Base-by-base conservation (phyloP, 768 basidiomycete genomes). In the Termitomyces sp. region DNA sequence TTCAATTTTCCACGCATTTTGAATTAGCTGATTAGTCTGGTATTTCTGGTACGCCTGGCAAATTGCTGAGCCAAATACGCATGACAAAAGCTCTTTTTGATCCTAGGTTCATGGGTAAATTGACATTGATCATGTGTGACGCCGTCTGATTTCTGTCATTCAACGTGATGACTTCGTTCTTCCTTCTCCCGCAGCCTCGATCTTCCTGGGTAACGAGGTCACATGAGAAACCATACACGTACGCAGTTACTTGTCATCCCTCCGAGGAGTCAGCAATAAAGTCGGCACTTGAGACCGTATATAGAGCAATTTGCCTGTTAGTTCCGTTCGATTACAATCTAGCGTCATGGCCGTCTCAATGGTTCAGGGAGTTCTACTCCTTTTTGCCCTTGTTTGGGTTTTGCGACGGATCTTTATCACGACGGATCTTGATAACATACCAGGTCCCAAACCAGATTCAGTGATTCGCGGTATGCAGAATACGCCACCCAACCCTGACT, bases 401-500 rank as follows among this genome's bases (percentile, higher is more conserved):
- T 43, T 69, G 32, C 60, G 60, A n/a, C 62, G 57, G 13, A 56
- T 63, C 26, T 41, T 66, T 20, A 47, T 54, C 14, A 66, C 59
- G 28, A 66, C 62, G 3, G 67, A 69, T 36, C 61, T 76, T 10
- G 69, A 71, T 45, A 72, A 73, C 51, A 63, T 76, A 43, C 74
- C 73, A 3, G 75, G 75, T 6, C 75, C 74, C 0, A 63, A 59
- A 16, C 59, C 67, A 7, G 44, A 57, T 3, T 74, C 74, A 1
- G 67, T 70, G 38, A 52, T 65, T 38, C 70, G 65, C 48, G 75
- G 75, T 73, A 32, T 22, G 28, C 28, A 32, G n/a, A 30, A 35
- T 44, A 26, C 9, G 44, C 18, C 30, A 18, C 24, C 20, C 33
- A 47, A 16, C 46, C 13, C 7, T 16, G 14, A 16, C 22, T 20